Evolutionary conservation across 23 red algal genomes (phyloP).

Genomic region (Gracilaria gracilis): DNA sequence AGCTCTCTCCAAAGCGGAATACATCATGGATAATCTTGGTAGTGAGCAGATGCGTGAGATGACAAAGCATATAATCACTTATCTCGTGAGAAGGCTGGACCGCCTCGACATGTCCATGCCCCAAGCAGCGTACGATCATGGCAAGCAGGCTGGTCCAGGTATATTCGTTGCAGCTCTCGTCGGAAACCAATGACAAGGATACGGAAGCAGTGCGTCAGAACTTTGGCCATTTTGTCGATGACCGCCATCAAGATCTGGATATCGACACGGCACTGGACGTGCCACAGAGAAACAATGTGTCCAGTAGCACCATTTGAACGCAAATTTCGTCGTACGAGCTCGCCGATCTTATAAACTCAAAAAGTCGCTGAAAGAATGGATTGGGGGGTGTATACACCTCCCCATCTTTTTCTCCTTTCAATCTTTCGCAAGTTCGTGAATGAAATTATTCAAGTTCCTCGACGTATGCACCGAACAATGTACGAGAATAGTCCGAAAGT

Average conservation of each 20-base stretch:
- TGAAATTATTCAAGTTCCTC: background rate
- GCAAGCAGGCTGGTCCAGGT: conserved; percentile 71
- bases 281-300: too few relatives aligned
- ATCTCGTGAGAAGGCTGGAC: conserved; percentile 66
- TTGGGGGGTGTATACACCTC: background rate
- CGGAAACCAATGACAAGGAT: conserved; percentile 34
- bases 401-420: background rate
- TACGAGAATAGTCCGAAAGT: background rate
- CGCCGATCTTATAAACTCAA: background rate
- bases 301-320: too few relatives aligned
- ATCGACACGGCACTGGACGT: conserved; percentile 51
- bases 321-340: too few relatives aligned
- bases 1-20: background rate
- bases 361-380: background rate
- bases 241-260: conserved; percentile 62
- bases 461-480: background rate
- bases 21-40: conserved; percentile 33
- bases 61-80: conserved; percentile 65
- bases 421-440: background rate
- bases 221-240: conserved; percentile 70
- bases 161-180: conserved; percentile 57
- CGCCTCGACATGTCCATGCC: conserved; percentile 36
- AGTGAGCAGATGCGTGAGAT: conserved; percentile 28
- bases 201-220: conserved; percentile 61
- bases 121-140: conserved; percentile 67